These are phyloP conservation scores for Marsdenia floribunda DNA, from an alignment of 257 asterid genomes.

Conservation along the genomic window DNA sequence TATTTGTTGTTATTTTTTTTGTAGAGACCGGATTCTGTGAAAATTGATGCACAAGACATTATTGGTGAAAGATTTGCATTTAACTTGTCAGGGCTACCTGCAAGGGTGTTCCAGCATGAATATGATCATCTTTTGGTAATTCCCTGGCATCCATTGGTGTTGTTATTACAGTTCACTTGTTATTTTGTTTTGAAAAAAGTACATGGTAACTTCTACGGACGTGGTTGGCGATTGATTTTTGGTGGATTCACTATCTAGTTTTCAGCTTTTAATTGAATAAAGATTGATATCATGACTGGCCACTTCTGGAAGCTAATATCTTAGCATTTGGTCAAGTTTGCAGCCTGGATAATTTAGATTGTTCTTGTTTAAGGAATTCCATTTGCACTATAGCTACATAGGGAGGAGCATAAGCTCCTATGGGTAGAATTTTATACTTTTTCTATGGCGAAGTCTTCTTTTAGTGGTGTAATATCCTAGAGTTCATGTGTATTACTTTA, in stretches of 20 bases:
- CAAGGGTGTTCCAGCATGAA: conserved; percentile 93
- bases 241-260: background rate
- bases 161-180: background rate
- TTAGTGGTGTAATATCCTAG: background rate
- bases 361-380: background rate
- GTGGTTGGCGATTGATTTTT: background rate
- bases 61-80: conserved; percentile 60
- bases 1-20: background rate
- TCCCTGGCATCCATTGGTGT: background rate
- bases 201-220: background rate
- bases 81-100: conserved; percentile 68
- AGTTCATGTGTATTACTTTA: background rate
- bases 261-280: background rate
- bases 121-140: conserved; percentile 82
- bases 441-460: no score
- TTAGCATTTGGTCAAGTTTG: background rate
- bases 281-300: background rate
- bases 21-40: conserved; percentile 87
- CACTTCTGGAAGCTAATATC: background rate
- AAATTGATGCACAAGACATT: conserved; percentile 75
- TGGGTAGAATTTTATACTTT: background rate
- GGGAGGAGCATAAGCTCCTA: background rate
- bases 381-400: background rate
- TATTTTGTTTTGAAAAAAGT: background rate
- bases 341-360: background rate